Base-by-base conservation (phyloP, 2,329 filamentous ascomycete genomes). In the Trichoderma brevicompactum region DNA sequence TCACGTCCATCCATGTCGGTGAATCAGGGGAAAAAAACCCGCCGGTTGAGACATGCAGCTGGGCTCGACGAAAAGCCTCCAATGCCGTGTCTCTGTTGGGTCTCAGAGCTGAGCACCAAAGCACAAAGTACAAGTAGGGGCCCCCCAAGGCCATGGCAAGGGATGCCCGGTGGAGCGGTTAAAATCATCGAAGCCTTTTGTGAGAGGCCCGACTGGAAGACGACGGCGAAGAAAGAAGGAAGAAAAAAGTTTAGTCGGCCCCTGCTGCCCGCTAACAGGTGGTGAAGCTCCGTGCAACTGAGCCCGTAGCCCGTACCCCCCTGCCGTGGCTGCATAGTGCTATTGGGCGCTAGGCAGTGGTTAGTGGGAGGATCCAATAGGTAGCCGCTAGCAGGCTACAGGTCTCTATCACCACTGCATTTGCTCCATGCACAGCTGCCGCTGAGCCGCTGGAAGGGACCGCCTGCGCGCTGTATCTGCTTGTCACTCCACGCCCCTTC, bases 401-500 rank as follows among this genome's bases (percentile, higher is more conserved):
- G 7, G 36, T 8, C 3, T 7, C 48, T 5, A 50, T 34, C 28
- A 50, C 48, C 28, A 28, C 48, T 54, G 52, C 36, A 10, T 15
- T 53, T 19, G 38, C 34, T 17, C 50, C 53, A 43, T 43, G 38
- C 19, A 43, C 36, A 44, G 40, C 53, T 28, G 53, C 54, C 54
- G 41, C 13, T 19, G 38, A 46, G 38, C 54, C 46, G 46, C 46
- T 28, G 23, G 23, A 28, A 28, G 23, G 23, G 23, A 28, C 23
- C 23, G 23, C 23, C 23, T 28, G 23, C 23, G 23, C 23, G 23
- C 23, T 28, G 23, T 28, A 28, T 28, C 40, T 23, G 41, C 56
- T 50, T 41, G 41, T 56, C 23, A 28, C 23, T 28, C 50, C 65
- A 50, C 40, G 49, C 65, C 59, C 65, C 65, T 62, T 54, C 65